A percentile compares a stretch with the other conserved stretches of the same genome.
Evolutionary conservation across 768 basidiomycete genomes (phyloP).

Genomic region (Mycena galericulata): DNA sequence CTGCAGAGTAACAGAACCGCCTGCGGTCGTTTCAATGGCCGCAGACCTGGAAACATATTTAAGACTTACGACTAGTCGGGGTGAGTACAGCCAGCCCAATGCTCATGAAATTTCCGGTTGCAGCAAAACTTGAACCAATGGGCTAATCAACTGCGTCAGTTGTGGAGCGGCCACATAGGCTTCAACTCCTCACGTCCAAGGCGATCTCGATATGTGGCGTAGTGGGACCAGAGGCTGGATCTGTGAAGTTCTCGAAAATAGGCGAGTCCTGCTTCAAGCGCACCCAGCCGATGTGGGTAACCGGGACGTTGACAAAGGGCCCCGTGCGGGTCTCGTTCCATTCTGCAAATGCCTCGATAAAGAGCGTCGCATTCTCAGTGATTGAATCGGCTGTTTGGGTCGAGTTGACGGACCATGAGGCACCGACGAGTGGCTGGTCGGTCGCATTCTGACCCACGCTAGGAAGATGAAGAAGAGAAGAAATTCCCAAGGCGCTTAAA

Average conservation of each 20-base stretch:
- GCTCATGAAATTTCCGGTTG: slow-evolving; percentile 24
- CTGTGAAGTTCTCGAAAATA: slow-evolving; percentile 43
- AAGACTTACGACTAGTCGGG: slow-evolving; percentile 11
- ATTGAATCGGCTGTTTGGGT: no score
- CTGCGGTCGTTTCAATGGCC: slow-evolving; percentile 58
- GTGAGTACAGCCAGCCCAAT: slow-evolving; percentile 11
- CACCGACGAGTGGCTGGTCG: slow-evolving; percentile 8
- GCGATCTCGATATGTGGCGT: slow-evolving; percentile 51
- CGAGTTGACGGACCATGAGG: slow-evolving; percentile 21
- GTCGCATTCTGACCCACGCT: slow-evolving; percentile 32
- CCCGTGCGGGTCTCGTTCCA: no score
- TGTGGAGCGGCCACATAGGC: background rate
- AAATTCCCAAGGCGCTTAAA: slow-evolving; percentile 28
- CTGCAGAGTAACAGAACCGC: no score
- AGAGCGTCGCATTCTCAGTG: no score
- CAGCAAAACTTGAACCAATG: background rate
- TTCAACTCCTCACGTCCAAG: slow-evolving; percentile 38
- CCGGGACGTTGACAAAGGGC: slow-evolving; percentile 16
- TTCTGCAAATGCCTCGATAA: no score
- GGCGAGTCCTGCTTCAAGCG: slow-evolving; percentile 43
- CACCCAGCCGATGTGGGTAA: slow-evolving; percentile 37
- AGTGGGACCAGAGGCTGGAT: slow-evolving; percentile 52
- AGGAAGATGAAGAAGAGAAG: slow-evolving; percentile 34
- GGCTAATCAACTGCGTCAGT: background rate
- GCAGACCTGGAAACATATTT: slow-evolving; percentile 38